These are phyloP conservation scores for Aspergillus sp. DNA, from an alignment of 2,329 filamentous ascomycete genomes.

Conservation along the genomic window DNA sequence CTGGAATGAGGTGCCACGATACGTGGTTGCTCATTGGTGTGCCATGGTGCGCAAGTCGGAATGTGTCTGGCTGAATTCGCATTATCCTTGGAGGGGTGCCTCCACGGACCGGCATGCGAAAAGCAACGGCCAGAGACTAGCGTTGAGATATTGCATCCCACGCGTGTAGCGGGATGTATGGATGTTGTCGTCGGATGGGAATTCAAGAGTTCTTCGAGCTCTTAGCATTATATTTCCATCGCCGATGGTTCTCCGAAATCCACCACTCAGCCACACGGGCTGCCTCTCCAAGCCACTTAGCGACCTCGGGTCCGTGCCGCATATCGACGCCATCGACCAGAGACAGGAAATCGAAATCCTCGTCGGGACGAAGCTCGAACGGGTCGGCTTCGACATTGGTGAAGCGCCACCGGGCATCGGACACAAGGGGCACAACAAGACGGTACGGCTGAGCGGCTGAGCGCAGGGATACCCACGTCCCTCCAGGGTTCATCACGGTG, in stretches of 20 bases:
- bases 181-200: too few species aligned
- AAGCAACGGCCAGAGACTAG: too few species aligned
- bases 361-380: slow-evolving; percentile 15
- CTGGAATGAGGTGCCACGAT: too few species aligned
- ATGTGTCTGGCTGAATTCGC: too few species aligned
- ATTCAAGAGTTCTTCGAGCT: background rate
- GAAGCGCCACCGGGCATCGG: slow-evolving; percentile 27
- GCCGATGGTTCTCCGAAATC: slow-evolving; percentile 23
- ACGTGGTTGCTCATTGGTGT: too few species aligned
- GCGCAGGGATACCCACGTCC: slow-evolving; percentile 23
- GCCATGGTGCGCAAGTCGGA: too few species aligned
- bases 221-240: slow-evolving; percentile 11
- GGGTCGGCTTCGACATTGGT: slow-evolving; percentile 20
- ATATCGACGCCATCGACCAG: slow-evolving; percentile 12
- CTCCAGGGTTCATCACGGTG: slow-evolving; percentile 29
- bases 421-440: slow-evolving; percentile 23
- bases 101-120: too few species aligned
- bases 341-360: slow-evolving; percentile 17
- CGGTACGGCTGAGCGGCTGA: slow-evolving; percentile 23
- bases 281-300: slow-evolving; percentile 18
- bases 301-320: slow-evolving; percentile 13
- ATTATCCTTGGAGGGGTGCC: too few species aligned
- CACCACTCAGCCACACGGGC: slow-evolving; percentile 23
- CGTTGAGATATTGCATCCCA: too few species aligned
- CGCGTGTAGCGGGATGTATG: too few species aligned